Evolutionary conservation across 2,329 filamentous ascomycete genomes (phyloP).

Genomic region (Furcasterigmium sp.): DNA sequence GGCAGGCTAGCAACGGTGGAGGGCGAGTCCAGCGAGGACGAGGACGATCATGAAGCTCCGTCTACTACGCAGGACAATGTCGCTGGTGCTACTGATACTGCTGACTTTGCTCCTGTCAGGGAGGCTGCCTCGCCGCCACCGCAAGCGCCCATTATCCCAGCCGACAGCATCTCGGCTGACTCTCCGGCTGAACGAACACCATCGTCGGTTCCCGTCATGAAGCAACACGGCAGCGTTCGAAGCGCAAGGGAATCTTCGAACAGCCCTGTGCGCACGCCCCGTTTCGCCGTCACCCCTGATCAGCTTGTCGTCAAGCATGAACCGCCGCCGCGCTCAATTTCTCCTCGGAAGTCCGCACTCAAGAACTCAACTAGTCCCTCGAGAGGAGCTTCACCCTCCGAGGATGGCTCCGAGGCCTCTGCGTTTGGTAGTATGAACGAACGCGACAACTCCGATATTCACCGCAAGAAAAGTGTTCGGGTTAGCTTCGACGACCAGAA

Average conservation of each 20-base stretch:
- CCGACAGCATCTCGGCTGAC: conserved; percentile 6
- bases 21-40: conserved; percentile 40
- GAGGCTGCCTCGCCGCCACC: background rate
- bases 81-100: conserved; percentile 12
- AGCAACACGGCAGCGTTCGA: conserved; percentile 12
- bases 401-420: conserved; percentile 38
- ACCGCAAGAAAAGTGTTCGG: conserved; percentile 60
- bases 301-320: conserved; percentile 57
- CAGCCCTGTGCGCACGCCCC: conserved; percentile 64
- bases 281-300: conserved; percentile 56
- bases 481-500: conserved; percentile 75
- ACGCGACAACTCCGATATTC: conserved; percentile 28
- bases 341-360: conserved; percentile 71
- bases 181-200: background rate
- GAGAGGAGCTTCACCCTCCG: conserved; percentile 44
- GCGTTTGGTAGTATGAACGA: conserved; percentile 16
- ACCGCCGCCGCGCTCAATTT: conserved; percentile 65
- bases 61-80: conserved; percentile 11
- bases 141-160: conserved; percentile 6
- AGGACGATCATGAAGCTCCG: conserved; percentile 6
- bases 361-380: conserved; percentile 56
- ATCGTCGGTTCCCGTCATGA: conserved; percentile 1
- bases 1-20: conserved; percentile 36
- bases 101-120: background rate
- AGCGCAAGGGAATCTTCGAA: conserved; percentile 38